Percentiles rank a stretch among this genome's conserved stretches.
Evolutionary conservation across 345 rosid species (phyloP).

Genomic region (Trapa bicornis): DNA sequence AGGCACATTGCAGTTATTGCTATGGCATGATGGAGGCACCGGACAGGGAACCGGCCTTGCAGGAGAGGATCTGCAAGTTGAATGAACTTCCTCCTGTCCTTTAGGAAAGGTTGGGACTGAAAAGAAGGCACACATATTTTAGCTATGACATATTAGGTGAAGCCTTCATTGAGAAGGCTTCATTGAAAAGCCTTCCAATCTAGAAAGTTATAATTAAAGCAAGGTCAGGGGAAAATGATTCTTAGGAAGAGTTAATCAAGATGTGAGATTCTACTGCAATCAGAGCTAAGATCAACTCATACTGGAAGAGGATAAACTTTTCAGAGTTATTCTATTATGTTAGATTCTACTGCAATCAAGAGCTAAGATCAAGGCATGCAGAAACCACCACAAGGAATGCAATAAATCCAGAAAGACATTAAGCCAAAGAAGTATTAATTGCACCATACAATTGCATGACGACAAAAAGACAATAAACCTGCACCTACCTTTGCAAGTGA

Average conservation of each 20-base stretch:
- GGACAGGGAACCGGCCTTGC: constrained; percentile 53
- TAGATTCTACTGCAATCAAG: background rate
- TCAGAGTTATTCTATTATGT: background rate
- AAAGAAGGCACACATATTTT: constrained; percentile 1
- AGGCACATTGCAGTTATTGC: constrained; percentile 91
- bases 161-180: background rate
- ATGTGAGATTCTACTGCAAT: background rate
- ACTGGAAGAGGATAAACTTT: background rate
- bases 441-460: background rate
- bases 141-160: background rate
- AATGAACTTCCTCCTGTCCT: constrained; percentile 62
- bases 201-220: background rate
- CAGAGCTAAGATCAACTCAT: background rate
- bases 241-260: background rate
- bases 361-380: background rate
- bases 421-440: background rate
- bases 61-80: constrained; percentile 64
- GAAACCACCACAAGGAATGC: background rate
- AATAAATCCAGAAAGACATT: background rate
- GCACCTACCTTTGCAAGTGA: background rate
- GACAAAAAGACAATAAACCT: background rate
- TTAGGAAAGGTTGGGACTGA: constrained; percentile 59
- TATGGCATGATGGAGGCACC: constrained; percentile 78
- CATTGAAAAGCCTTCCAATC: background rate
- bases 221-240: background rate